Evolutionary conservation across 208 protist genomes (phyloP).

Genomic region (Wallacemonas sp.): DNA sequence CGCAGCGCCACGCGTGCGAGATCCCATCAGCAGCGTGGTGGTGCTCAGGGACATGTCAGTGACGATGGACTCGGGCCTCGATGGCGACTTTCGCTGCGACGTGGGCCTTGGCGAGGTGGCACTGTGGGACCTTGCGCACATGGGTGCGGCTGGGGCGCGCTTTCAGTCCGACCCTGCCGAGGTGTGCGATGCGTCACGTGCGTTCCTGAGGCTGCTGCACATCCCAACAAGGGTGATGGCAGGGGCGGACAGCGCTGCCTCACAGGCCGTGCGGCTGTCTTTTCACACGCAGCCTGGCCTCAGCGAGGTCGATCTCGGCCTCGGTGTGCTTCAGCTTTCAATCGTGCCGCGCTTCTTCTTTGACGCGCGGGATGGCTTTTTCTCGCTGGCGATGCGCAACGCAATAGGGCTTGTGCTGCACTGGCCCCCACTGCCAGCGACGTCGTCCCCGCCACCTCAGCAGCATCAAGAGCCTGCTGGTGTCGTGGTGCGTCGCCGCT

Average conservation of each 20-base stretch:
- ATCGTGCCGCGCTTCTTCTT: conserved; percentile 47
- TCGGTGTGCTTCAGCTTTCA: conserved; percentile 24
- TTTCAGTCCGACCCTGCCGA: conserved; percentile 8
- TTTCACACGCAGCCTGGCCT: not conserved
- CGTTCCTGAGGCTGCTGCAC: conserved; percentile 1
- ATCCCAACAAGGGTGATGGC: not conserved
- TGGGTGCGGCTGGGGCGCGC: not conserved
- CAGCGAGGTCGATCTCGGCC: not conserved
- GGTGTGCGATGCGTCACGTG: conserved; percentile 3
- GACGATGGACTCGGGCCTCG: not conserved
- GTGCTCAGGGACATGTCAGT: not conserved
- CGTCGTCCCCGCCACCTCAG: not conserved
- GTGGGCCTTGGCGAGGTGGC: not conserved
- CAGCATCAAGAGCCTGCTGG: not conserved
- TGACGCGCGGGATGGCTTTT: conserved; percentile 32
- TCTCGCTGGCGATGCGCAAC: conserved; percentile 33
- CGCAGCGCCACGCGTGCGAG: too few species aligned
- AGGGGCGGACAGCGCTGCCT: not conserved
- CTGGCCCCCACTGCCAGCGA: conserved; percentile 20
- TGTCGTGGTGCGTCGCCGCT: not conserved
- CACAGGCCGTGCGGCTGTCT: not conserved
- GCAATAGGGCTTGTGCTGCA: conserved; percentile 22
- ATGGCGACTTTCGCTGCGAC: not conserved
- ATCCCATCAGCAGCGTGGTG: not conserved
- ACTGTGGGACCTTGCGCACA: conserved; percentile 11